A percentile compares a stretch with the other conserved stretches of the same genome.
phyloP scores from a whole-genome alignment of 257 asterid genomes.

The Catharanthus roseus region DNA sequence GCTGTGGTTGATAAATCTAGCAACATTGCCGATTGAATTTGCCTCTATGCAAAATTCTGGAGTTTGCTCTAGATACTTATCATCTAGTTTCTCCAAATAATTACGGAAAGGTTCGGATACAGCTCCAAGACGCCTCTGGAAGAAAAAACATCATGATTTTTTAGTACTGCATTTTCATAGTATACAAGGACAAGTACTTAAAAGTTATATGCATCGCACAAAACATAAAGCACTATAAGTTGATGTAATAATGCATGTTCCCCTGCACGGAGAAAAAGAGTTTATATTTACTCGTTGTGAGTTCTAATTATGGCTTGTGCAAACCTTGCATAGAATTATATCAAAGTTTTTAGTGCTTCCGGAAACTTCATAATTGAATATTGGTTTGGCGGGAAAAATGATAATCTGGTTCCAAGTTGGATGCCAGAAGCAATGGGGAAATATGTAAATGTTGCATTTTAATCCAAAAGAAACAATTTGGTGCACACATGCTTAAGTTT shows the following conservation, averaged over 20 bases:
- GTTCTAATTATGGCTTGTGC: too few relatives aligned
- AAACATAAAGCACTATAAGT: neutral
- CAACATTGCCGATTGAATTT: conserved; percentile 16
- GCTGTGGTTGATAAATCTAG: conserved; percentile 26
- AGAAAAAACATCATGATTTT: neutral
- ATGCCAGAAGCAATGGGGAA: too few relatives aligned
- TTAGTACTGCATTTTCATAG: neutral
- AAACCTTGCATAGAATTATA: too few relatives aligned
- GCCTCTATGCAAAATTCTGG: conserved; percentile 29
- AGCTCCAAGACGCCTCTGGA: conserved; percentile 24
- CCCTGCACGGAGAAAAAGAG: neutral
- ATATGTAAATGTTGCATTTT: too few relatives aligned
- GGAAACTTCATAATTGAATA: too few relatives aligned
- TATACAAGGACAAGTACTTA: neutral
- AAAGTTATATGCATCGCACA: neutral
- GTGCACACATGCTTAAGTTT: too few relatives aligned
- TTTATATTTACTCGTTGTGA: neutral
- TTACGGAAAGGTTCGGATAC: conserved; percentile 11
- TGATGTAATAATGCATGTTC: neutral
- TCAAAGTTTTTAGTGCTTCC: too few relatives aligned
- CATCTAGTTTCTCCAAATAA: conserved; percentile 15
- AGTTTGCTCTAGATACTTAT: conserved; percentile 6
- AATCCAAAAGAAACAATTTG: too few relatives aligned
- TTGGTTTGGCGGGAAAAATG: too few relatives aligned
- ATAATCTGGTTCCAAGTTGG: too few relatives aligned